phyloP scores from a whole-genome alignment of 306 rosid genomes.

The Corylus avellana region DNA sequence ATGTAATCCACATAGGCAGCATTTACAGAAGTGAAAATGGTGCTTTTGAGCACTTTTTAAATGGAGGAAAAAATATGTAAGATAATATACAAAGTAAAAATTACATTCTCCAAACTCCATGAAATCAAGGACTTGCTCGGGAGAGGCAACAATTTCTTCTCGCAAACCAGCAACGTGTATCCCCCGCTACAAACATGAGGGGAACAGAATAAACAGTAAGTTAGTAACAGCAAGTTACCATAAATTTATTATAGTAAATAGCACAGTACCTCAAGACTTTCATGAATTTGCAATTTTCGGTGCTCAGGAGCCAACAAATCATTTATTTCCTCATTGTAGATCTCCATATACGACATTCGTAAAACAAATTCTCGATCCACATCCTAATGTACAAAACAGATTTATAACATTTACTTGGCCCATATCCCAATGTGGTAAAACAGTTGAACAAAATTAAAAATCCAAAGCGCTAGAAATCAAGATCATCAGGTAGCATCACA shows the following conservation, averaged over 20 bases:
- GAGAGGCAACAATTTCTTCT: slow-evolving; percentile 92
- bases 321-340: slow-evolving; percentile 91
- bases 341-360: slow-evolving; percentile 98
- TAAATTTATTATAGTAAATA: neutral
- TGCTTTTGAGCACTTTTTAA: neutral
- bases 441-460: neutral
- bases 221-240: slow-evolving; percentile 11
- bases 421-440: neutral
- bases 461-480: neutral
- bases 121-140: slow-evolving; percentile 80
- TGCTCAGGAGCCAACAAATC: slow-evolving; percentile 95
- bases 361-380: slow-evolving; percentile 85
- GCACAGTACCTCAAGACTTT: slow-evolving; percentile 71
- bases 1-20: slow-evolving; percentile 11
- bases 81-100: slow-evolving; percentile 5
- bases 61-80: neutral
- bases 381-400: slow-evolving; percentile 47
- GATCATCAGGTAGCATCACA: neutral
- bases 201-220: slow-evolving; percentile 23
- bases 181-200: slow-evolving; percentile 65
- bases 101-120: slow-evolving; percentile 94
- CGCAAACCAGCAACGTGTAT: slow-evolving; percentile 94
- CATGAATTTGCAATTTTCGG: slow-evolving; percentile 94
- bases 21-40: neutral
- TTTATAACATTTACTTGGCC: neutral